Evolutionary conservation across 2,329 filamentous ascomycete genomes (phyloP).

Genomic region (Cytospora piceae): DNA sequence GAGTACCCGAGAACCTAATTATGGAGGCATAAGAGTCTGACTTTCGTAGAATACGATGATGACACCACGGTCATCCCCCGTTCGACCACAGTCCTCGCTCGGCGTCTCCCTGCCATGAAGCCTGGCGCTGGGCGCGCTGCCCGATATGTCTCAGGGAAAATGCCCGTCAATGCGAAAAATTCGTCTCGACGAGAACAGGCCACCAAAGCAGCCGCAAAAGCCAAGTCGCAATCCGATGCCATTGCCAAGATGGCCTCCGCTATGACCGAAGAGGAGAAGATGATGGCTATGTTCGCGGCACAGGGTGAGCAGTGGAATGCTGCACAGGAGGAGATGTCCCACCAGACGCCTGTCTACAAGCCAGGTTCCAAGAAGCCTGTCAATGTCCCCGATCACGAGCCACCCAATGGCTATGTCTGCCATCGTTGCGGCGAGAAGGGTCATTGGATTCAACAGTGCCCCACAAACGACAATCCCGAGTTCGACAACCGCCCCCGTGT

Average conservation of each 20-base stretch:
- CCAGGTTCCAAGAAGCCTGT: conserved; percentile 66
- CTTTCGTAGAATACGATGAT: conserved; percentile 82
- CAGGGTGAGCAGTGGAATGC: conserved; percentile 91
- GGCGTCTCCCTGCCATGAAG: conserved; percentile 80
- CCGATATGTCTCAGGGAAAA: conserved; percentile 94
- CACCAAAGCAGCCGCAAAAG: conserved; percentile 56
- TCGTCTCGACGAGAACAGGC: conserved; percentile 67
- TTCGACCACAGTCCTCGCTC: conserved; percentile 90
- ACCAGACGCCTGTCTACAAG: conserved; percentile 67
- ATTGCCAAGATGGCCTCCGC: conserved; percentile 72
- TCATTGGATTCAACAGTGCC: conserved; percentile 98
- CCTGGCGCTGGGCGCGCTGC: conserved; percentile 88
- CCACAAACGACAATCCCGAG: conserved; percentile 96
- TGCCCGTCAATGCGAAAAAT: conserved; percentile 87
- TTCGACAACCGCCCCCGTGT: conserved; percentile 93
- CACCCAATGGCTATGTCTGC: conserved; percentile 92
- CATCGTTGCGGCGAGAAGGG: conserved; percentile 96
- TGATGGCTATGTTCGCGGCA: conserved; percentile 88
- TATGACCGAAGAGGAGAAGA: conserved; percentile 91
- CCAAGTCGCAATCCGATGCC: conserved; percentile 60
- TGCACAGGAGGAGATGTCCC: conserved; percentile 90
- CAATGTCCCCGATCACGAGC: conserved; percentile 88
- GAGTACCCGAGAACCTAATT: conserved; percentile 44
- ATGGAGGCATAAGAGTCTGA: conserved; percentile 3
- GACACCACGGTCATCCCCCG: conserved; percentile 97